Evolutionary conservation across 2,329 filamentous ascomycete species (phyloP), one percentile per base, ranked within the genome.

Genomic region (Exophiala oligosperma): DNA sequence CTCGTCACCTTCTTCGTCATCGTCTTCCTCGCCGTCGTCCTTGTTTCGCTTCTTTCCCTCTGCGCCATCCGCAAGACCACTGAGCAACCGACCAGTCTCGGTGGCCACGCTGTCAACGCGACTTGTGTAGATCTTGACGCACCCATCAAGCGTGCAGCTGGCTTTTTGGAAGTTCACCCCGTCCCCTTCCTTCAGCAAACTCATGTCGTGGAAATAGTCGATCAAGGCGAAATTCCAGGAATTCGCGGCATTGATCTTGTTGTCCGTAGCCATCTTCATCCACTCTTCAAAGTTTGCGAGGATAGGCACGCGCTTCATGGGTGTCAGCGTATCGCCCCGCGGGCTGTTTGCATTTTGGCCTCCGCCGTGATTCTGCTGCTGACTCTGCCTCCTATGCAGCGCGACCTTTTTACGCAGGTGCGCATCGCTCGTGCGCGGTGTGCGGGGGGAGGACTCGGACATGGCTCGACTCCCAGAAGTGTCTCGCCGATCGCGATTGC

Each of bases 181-280:
- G 64, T 99, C 92, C 29, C 94, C 94, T 71, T 99, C 94, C 72
- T 96, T 96, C 49, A 99, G 80, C 44, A 99, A 79, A 1, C 92
- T 96, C 94, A 99, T 97, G 70, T 99, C 94, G 74, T 99, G 93
- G 70, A 99, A 99, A 76, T 99, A 99, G 74, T 99, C 94, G 71
- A 99, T 99, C 17, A 99, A 84, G n/a, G 94, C 94, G 76, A 99
- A 97, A 74, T 97, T 97, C 94, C 94, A 99, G 29, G 92, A 97
- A 74, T 99, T 99, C 59, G 89, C 86, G 49, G 94, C 93, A 72
- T 97, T 99, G 81, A 99, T 99, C 76, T 94, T 94, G 78, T 99
- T 99, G 78, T 99, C 94, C 14, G 94, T 97, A 1, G 94, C 94
- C 92, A 99, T 96, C 81, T 97, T 99, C 92, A 99, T 97, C 94